phyloP scores from a whole-genome alignment of 345 rosid species.

The Nephelium lappaceum region DNA sequence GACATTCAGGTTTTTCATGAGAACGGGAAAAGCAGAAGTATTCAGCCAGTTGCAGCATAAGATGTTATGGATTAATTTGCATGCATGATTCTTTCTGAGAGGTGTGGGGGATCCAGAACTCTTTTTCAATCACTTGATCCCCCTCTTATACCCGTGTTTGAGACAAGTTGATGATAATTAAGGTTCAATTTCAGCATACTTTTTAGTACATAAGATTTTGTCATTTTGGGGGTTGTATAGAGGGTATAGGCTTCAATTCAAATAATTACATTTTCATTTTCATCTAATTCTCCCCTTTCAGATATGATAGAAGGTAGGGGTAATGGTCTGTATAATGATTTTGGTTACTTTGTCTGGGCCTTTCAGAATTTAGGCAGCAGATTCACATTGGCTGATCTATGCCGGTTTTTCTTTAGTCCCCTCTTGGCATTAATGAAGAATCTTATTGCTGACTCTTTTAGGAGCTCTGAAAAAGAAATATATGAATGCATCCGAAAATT shows the following conservation, averaged over 20 bases:
- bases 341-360: background rate
- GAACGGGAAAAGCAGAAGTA: constrained; percentile 1
- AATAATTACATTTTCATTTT: background rate
- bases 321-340: constrained; percentile 23
- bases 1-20: background rate
- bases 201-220: constrained; percentile 46
- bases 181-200: constrained; percentile 31
- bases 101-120: constrained; percentile 19
- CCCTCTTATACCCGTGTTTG: constrained; percentile 18
- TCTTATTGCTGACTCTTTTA: background rate
- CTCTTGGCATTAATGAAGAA: background rate
- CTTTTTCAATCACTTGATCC: constrained; percentile 21
- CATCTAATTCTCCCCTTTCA: constrained; percentile 22
- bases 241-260: constrained; percentile 38
- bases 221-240: constrained; percentile 42
- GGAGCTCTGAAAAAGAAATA: background rate
- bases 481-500: background rate
- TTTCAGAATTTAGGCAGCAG: constrained; percentile 11
- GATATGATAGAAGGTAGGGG: constrained; percentile 21
- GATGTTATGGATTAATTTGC: constrained; percentile 1
- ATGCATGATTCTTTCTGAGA: constrained; percentile 28
- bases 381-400: background rate
- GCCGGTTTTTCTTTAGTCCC: background rate
- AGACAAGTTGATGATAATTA: constrained; percentile 25
- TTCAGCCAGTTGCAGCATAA: constrained; percentile 2